These are phyloP conservation scores for Rhizopogon vulgaris DNA, from an alignment of 768 basidiomycete species.

Conservation along the genomic window DNA sequence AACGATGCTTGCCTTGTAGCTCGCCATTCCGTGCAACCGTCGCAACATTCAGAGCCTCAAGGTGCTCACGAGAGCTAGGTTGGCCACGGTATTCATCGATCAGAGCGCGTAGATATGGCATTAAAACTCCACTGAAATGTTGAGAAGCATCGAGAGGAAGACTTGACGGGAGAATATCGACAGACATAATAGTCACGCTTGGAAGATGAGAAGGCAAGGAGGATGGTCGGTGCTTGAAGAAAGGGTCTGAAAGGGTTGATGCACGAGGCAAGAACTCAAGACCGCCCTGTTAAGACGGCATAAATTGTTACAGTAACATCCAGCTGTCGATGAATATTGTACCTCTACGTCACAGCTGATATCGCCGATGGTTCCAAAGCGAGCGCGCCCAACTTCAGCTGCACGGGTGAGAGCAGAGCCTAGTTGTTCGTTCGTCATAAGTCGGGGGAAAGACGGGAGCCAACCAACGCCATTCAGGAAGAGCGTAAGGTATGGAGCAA, in stretches of 20 bases:
- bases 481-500: constrained; percentile 81
- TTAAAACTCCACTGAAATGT: constrained; percentile 63
- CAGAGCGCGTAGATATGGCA: constrained; percentile 62
- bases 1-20: constrained; percentile 46
- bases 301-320: not conserved
- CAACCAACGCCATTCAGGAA: constrained; percentile 87
- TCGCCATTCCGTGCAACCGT: constrained; percentile 61
- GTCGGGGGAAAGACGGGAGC: constrained; percentile 68
- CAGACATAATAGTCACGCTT: constrained; percentile 74
- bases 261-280: constrained; percentile 75
- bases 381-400: constrained; percentile 41
- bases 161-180: constrained; percentile 86
- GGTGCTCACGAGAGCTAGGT: constrained; percentile 15
- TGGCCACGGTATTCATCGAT: constrained; percentile 36
- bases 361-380: constrained; percentile 75
- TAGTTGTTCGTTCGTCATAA: constrained; percentile 69
- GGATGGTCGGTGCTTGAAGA: constrained; percentile 46
- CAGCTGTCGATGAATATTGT: constrained; percentile 8
- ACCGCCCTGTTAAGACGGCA: constrained; percentile 49
- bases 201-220: constrained; percentile 41
- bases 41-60: constrained; percentile 54
- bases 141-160: constrained; percentile 77
- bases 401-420: constrained; percentile 42
- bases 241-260: constrained; percentile 75
- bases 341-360: constrained; percentile 87